phyloP scores from a whole-genome alignment of 2,329 filamentous ascomycete species.

The Sporothrix mexicana region DNA sequence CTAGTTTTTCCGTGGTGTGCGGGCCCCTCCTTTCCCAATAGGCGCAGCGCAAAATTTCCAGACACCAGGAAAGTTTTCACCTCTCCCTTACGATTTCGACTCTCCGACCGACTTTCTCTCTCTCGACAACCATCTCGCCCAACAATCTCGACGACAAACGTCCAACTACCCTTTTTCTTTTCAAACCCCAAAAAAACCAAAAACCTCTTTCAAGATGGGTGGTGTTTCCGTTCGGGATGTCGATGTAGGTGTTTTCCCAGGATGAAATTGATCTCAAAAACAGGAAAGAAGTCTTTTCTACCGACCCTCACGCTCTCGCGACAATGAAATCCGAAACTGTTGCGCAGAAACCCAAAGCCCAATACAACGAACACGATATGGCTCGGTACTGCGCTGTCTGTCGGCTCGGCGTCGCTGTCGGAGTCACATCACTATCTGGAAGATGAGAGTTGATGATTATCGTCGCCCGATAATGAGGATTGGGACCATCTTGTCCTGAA shows the following conservation, averaged over 20 bases:
- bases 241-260: constrained; percentile 66
- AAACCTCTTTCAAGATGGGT: constrained; percentile 64
- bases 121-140: constrained; percentile 33
- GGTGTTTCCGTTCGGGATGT: constrained; percentile 85
- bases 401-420: too few species aligned
- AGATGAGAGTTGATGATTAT: neutral
- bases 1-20: neutral
- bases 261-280: constrained; percentile 30
- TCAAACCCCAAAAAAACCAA: constrained; percentile 30
- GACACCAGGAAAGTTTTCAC: neutral
- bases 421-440: neutral
- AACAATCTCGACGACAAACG: constrained; percentile 22
- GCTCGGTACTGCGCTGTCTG: constrained; percentile 6
- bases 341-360: neutral
- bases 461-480: neutral
- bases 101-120: constrained; percentile 23
- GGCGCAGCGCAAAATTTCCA: constrained; percentile 8
- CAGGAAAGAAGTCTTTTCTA: constrained; percentile 19
- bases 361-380: constrained; percentile 13
- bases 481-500: constrained; percentile 5
- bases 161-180: constrained; percentile 17
- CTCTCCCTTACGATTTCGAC: neutral
- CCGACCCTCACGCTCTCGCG: constrained; percentile 30
- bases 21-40: constrained; percentile 11
- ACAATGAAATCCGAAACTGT: neutral